phyloP scores from a whole-genome alignment of 1,284 basidiomycete species.

The Lentinula novae-zelandiae region DNA sequence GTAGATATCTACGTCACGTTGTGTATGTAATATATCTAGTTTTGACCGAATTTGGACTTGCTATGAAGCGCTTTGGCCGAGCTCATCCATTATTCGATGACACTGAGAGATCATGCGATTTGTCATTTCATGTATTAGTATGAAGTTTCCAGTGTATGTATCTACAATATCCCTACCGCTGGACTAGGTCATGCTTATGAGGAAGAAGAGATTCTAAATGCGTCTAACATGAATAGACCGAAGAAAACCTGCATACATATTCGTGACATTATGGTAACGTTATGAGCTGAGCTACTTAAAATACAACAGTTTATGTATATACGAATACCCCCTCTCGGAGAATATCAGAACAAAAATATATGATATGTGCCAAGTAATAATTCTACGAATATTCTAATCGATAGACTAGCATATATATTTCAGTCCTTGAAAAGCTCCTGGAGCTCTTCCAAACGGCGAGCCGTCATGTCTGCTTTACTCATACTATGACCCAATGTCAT shows the following conservation, averaged over 20 bases:
- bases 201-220: too few species aligned
- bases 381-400: not conserved
- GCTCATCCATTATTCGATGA: not conserved
- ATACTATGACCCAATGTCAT: conserved; percentile 80
- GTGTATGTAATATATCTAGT: not conserved
- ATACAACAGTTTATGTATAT: conserved; percentile 8
- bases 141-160: too few species aligned
- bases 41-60: not conserved
- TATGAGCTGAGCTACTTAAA: not conserved
- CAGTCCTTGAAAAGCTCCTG: conserved; percentile 56
- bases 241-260: too few species aligned
- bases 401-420: not conserved
- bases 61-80: conserved; percentile 7
- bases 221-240: not conserved
- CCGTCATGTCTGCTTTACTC: conserved; percentile 80
- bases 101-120: not conserved
- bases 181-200: too few species aligned
- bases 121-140: too few species aligned
- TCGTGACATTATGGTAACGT: not conserved
- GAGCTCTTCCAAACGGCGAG: conserved; percentile 81
- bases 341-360: not conserved
- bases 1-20: conserved; percentile 1
- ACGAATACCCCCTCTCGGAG: not conserved
- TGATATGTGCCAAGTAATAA: not conserved
- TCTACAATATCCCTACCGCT: too few species aligned